These are phyloP conservation scores for Ustilago xerochloae DNA, from an alignment of 1,284 basidiomycete species.

Conservation along the genomic window DNA sequence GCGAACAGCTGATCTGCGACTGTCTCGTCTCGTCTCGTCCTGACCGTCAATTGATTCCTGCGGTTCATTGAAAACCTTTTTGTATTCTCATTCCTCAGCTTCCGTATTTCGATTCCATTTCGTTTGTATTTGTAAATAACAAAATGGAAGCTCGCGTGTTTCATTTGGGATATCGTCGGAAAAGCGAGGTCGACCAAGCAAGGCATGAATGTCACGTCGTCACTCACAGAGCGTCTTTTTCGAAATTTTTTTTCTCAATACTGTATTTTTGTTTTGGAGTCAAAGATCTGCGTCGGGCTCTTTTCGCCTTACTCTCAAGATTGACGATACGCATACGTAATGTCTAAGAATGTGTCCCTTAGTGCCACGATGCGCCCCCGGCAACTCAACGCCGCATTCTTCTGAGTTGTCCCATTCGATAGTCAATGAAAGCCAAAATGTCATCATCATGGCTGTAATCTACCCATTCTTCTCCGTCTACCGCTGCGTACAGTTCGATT, in stretches of 20 bases:
- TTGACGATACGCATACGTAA: slow-evolving; percentile 22
- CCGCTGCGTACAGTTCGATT: no score
- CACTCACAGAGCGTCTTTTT: slow-evolving; percentile 5
- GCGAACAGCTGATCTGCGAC: slow-evolving; percentile 35
- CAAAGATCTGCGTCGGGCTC: slow-evolving; percentile 10
- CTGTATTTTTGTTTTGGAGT: no score
- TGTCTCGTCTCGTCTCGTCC: background rate
- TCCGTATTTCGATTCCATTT: no score
- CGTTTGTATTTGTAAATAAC: background rate
- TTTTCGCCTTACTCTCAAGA: background rate
- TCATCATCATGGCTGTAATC: background rate
- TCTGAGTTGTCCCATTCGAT: slow-evolving; percentile 19
- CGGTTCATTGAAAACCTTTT: background rate
- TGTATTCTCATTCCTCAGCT: slow-evolving; percentile 1
- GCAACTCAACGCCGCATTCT: background rate
- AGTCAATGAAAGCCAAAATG: background rate
- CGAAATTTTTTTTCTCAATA: background rate
- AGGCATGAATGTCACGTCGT: no score
- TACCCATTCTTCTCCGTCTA: background rate
- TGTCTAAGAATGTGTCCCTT: slow-evolving; percentile 20
- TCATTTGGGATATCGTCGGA: slow-evolving; percentile 13
- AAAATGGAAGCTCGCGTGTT: background rate
- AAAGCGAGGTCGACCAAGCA: slow-evolving; percentile 14
- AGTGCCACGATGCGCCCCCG: slow-evolving; percentile 6
- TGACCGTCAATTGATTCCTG: background rate